Conservation (phyloP, 306 rosid species). For the Gastrolobium bilobum region DNA sequence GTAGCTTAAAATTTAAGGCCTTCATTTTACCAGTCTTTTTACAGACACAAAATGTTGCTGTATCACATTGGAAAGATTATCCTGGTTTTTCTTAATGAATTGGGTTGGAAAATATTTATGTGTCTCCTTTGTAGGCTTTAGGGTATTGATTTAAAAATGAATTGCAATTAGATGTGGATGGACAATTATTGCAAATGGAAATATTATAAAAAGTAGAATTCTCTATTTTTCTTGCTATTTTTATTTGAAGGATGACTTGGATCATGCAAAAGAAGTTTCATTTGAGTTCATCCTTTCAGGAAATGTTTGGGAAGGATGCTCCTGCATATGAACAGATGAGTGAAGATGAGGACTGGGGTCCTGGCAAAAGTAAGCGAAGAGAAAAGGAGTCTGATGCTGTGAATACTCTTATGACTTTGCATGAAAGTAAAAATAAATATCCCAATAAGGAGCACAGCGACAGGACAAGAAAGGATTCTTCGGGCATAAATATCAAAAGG, state of each 20-base stretch:
- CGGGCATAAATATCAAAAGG: constrained; percentile 54
- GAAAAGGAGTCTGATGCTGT: constrained; percentile 89
- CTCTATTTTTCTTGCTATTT: not conserved
- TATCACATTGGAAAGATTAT: constrained; percentile 18
- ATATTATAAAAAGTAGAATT: constrained; percentile 20
- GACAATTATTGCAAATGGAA: constrained; percentile 4
- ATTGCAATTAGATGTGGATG: constrained; percentile 18
- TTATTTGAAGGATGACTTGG: constrained; percentile 6
- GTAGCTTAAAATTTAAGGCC: constrained; percentile 19
- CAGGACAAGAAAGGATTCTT: constrained; percentile 39
- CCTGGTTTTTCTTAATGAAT: constrained; percentile 10
- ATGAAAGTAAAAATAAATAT: constrained; percentile 66
- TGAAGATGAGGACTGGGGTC: constrained; percentile 98
- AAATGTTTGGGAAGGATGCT: constrained; percentile 95
- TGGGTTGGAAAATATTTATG: not conserved
- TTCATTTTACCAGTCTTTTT: not conserved
- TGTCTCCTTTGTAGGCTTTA: not conserved
- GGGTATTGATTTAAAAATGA: constrained; percentile 22
- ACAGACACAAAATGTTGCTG: not conserved
- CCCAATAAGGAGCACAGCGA: constrained; percentile 45
- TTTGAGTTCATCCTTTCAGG: constrained; percentile 54
- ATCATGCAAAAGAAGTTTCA: constrained; percentile 32
- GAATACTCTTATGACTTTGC: constrained; percentile 84
- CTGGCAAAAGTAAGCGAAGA: constrained; percentile 73
- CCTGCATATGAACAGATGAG: constrained; percentile 72